Percentiles rank a stretch among this genome's conserved stretches.
Evolutionary conservation across 805 yeast genomes (phyloP).

Genomic region (Ogataea polymorpha): DNA sequence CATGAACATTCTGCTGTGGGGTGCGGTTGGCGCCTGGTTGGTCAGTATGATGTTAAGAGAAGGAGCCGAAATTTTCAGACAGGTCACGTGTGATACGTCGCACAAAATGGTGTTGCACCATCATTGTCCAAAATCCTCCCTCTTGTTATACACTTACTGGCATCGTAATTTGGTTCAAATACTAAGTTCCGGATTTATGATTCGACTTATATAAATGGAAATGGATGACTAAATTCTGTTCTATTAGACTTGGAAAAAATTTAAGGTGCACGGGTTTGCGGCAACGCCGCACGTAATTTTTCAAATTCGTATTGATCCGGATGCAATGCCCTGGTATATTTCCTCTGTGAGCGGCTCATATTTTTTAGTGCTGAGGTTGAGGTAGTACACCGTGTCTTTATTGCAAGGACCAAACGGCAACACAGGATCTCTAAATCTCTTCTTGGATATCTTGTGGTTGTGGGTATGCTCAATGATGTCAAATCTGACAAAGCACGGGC

Average conservation of each 20-base stretch:
- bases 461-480: constrained; percentile 65
- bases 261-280: constrained; percentile 1
- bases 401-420: constrained; percentile 65
- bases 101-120: no score
- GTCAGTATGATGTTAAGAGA: constrained; percentile 3
- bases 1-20: constrained; percentile 62
- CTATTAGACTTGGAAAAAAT: constrained; percentile 2
- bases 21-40: constrained; percentile 19
- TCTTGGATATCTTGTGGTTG: constrained; percentile 79
- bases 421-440: constrained; percentile 60
- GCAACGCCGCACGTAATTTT: constrained; percentile 2
- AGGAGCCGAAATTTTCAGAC: neutral
- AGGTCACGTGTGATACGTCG: no score
- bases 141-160: constrained; percentile 4
- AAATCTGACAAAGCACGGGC: constrained; percentile 78
- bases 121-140: neutral
- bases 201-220: neutral
- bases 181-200: neutral
- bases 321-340: constrained; percentile 46
- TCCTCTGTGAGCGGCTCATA: constrained; percentile 56
- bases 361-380: constrained; percentile 41
- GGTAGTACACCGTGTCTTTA: constrained; percentile 66
- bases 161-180: neutral
- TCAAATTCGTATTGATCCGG: constrained; percentile 25
- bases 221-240: constrained; percentile 10